These are phyloP conservation scores for Eruca vesicaria DNA, from an alignment of 441 rosid species.

Conservation along the genomic window DNA sequence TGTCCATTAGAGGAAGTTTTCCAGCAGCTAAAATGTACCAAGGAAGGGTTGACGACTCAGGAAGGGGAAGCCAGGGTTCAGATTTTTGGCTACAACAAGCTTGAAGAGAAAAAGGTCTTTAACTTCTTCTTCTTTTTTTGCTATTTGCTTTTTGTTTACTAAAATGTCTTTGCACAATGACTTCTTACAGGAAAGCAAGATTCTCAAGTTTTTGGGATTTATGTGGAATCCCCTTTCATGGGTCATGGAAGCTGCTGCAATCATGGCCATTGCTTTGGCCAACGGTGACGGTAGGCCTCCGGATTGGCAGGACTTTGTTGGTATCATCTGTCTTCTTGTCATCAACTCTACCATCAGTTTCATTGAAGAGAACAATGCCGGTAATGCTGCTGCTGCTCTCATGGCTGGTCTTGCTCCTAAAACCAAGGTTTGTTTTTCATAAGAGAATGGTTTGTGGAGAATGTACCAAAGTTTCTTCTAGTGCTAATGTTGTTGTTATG, in stretches of 20 bases:
- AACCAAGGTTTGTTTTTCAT: slow-evolving; percentile 59
- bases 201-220: slow-evolving; percentile 91
- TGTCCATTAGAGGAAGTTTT: slow-evolving; percentile 59
- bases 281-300: slow-evolving; percentile 83
- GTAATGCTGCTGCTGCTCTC: slow-evolving; percentile 96
- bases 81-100: slow-evolving; percentile 56
- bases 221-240: slow-evolving; percentile 98
- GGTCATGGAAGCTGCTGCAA: slow-evolving; percentile 95
- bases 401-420: slow-evolving; percentile 98
- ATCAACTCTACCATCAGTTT: slow-evolving; percentile 96
- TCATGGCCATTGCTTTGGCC: slow-evolving; percentile 95
- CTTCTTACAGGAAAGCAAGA: slow-evolving; percentile 66
- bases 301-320: slow-evolving; percentile 93
- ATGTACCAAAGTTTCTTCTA: too few species aligned
- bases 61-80: slow-evolving; percentile 49
- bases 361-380: slow-evolving; percentile 93
- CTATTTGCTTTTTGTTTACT: neutral
- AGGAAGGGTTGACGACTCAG: slow-evolving; percentile 44
- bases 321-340: slow-evolving; percentile 72
- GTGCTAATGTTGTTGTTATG: slow-evolving; percentile 17
- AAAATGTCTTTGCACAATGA: slow-evolving; percentile 21
- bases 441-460: neutral
- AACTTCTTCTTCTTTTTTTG: too few species aligned
- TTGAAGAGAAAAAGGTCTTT: slow-evolving; percentile 53
- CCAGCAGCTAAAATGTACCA: slow-evolving; percentile 52